phyloP scores from a whole-genome alignment of 164 flowering plant genomes.

The Piper longum region DNA sequence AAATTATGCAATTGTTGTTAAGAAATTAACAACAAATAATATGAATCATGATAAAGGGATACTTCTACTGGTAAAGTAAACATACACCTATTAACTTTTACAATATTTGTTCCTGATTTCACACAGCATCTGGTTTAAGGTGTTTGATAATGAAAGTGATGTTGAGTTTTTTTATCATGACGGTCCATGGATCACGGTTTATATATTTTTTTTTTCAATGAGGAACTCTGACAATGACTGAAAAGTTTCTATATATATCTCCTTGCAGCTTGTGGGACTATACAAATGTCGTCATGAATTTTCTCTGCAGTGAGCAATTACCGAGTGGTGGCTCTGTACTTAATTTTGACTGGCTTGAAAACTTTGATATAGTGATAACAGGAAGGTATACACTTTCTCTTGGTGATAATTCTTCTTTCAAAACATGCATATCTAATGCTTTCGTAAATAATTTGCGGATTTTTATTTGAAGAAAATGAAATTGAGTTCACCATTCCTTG shows the following conservation, averaged over 20 bases:
- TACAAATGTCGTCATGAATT: constrained; percentile 89
- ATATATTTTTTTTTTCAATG: too few relatives aligned
- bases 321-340: constrained; percentile 19
- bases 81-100: too few relatives aligned
- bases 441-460: neutral
- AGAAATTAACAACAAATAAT: too few relatives aligned
- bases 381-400: constrained; percentile 50
- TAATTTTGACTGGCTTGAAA: constrained; percentile 76
- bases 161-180: too few relatives aligned
- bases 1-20: too few relatives aligned
- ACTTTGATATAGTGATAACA: constrained; percentile 89
- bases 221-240: neutral
- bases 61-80: too few relatives aligned
- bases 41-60: too few relatives aligned
- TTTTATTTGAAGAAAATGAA: neutral
- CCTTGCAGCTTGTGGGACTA: constrained; percentile 94
- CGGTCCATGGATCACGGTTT: too few relatives aligned
- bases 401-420: neutral
- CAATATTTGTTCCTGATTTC: too few relatives aligned
- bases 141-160: too few relatives aligned
- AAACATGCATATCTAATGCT: neutral
- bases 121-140: too few relatives aligned
- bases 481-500: neutral
- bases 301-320: constrained; percentile 45
- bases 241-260: constrained; percentile 3